These are phyloP conservation scores for Aleurites moluccanus DNA, from an alignment of 441 rosid species.

Conservation along the genomic window DNA sequence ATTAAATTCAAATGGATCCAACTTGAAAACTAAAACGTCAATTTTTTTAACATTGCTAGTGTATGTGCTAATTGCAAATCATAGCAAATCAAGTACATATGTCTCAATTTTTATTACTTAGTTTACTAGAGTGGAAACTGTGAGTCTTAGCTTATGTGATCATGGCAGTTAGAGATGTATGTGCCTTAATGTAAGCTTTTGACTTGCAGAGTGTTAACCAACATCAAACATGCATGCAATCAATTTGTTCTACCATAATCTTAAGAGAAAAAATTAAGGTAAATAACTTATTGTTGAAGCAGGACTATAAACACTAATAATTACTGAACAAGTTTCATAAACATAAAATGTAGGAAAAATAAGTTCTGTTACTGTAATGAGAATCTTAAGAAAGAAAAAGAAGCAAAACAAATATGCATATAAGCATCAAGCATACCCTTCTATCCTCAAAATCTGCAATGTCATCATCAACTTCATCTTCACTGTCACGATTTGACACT, in stretches of 20 bases:
- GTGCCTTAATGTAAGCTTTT: neutral
- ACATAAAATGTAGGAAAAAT: neutral
- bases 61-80: neutral
- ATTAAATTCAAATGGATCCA: neutral
- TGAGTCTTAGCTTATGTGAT: neutral
- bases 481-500: slow-evolving; percentile 81
- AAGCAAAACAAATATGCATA: neutral
- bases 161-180: neutral
- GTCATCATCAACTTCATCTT: slow-evolving; percentile 95
- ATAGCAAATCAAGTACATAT: too few relatives aligned
- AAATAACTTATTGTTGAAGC: neutral
- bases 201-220: neutral
- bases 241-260: neutral
- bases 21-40: neutral
- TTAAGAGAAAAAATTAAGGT: neutral
- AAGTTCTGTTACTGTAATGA: neutral
- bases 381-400: neutral
- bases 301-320: neutral
- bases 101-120: neutral
- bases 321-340: neutral
- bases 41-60: neutral
- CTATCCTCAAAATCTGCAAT: slow-evolving; percentile 96
- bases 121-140: neutral
- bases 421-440: slow-evolving; percentile 52
- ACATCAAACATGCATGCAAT: neutral